phyloP scores from a whole-genome alignment of 208 protist genomes.

The Acanthamoeba royreba region DNA sequence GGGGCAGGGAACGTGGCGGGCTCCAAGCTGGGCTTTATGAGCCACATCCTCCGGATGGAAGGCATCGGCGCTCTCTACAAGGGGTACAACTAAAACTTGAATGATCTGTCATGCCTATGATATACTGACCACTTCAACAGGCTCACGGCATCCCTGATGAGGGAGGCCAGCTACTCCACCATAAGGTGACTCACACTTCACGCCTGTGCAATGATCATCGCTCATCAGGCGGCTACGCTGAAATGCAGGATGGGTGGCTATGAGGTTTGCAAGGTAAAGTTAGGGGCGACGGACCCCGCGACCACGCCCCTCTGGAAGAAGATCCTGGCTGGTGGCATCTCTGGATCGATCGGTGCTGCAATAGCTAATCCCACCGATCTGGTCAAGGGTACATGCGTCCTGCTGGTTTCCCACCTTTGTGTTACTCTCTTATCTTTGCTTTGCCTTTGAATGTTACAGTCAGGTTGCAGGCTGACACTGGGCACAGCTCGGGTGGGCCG shows the following conservation, averaged over 20 bases:
- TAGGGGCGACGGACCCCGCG: not conserved
- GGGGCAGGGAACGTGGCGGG: not conserved
- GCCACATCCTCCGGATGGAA: not conserved
- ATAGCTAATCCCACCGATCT: slow-evolving; percentile 39
- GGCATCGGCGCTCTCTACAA: not conserved
- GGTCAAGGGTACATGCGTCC: not conserved
- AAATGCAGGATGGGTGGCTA: slow-evolving; percentile 19
- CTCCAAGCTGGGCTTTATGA: not conserved
- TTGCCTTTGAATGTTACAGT: not conserved
- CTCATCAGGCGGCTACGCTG: not conserved
- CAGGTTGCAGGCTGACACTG: not conserved
- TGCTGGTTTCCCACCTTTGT: too few species aligned
- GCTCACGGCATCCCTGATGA: not conserved
- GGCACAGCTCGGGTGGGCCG: not conserved
- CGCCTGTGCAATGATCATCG: not conserved
- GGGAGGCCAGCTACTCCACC: slow-evolving; percentile 20
- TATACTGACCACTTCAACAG: not conserved
- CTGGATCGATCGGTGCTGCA: not conserved
- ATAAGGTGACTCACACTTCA: not conserved
- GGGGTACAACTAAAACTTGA: not conserved
- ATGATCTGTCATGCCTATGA: too few species aligned
- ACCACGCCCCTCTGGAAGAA: slow-evolving; percentile 34
- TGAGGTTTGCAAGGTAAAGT: not conserved
- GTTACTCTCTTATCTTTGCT: not conserved
- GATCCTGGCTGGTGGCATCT: slow-evolving; percentile 6